Conservation (phyloP, 176 grass and related monocot genomes). For the Alopecurus myosuroides region DNA sequence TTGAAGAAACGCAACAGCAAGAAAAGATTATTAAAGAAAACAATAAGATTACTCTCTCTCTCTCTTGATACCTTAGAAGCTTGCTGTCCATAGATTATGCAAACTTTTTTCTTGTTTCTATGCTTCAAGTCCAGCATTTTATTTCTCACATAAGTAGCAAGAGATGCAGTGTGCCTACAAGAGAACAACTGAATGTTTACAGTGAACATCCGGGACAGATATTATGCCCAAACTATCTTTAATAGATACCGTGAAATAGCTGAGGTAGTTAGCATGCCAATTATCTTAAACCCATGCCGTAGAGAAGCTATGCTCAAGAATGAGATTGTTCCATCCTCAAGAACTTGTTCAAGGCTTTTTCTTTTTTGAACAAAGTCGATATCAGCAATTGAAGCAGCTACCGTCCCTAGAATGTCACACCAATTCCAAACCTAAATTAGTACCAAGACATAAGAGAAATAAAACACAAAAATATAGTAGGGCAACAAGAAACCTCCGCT, state of each 20-base stretch:
- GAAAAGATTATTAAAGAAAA: background rate
- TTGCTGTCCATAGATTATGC: constrained; percentile 63
- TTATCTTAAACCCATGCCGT: constrained; percentile 79
- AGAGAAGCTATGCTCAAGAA: constrained; percentile 92
- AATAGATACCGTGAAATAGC: constrained; percentile 63
- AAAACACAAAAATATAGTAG: background rate
- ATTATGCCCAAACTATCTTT: constrained; percentile 3
- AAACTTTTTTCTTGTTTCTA: constrained; percentile 68
- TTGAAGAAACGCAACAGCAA: background rate
- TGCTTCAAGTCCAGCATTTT: constrained; percentile 81
- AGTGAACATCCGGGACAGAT: background rate
- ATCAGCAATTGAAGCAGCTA: constrained; percentile 90
- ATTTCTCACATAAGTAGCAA: constrained; percentile 67
- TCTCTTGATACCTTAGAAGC: constrained; percentile 40
- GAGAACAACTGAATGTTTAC: constrained; percentile 16
- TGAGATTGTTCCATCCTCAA: constrained; percentile 91
- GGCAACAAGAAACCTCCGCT: constrained; percentile 67
- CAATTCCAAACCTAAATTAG: constrained; percentile 20
- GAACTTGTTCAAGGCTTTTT: constrained; percentile 64
- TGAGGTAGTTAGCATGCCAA: constrained; percentile 52
- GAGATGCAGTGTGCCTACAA: constrained; percentile 69
- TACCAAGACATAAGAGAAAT: background rate
- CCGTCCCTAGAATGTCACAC: constrained; percentile 57
- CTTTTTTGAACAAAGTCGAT: constrained; percentile 84
- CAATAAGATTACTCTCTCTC: background rate